phyloP scores from a whole-genome alignment of 176 grass and related monocot species.

The Oryza nivara region DNA sequence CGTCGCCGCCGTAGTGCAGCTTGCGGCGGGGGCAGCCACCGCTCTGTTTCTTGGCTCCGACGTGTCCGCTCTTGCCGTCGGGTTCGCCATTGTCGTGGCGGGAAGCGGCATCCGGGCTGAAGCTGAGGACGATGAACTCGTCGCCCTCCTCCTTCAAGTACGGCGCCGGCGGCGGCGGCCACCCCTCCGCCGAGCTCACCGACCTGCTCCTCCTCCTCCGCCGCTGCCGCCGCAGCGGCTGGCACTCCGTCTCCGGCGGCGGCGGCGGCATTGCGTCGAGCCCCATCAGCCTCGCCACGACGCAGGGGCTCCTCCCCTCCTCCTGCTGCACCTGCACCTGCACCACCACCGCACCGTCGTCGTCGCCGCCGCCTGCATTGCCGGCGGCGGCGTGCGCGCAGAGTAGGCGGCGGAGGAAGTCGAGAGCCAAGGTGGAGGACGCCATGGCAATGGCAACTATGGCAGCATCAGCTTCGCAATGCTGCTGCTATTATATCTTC shows the following conservation, averaged over 20 bases:
- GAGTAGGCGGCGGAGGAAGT: slow-evolving; percentile 64
- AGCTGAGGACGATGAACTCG: slow-evolving; percentile 87
- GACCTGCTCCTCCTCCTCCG: slow-evolving; percentile 46
- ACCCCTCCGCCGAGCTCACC: slow-evolving; percentile 51
- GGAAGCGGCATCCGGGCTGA: slow-evolving; percentile 53
- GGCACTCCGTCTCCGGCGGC: background rate
- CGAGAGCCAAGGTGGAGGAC: slow-evolving; percentile 44
- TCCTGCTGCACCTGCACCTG: background rate
- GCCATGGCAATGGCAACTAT: slow-evolving; percentile 39
- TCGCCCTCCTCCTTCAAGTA: slow-evolving; percentile 77
- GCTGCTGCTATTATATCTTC: background rate
- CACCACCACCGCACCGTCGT: background rate
- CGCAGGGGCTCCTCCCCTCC: slow-evolving; percentile 55
- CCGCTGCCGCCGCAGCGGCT: background rate
- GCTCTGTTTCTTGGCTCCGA: background rate
- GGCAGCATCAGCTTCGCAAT: background rate
- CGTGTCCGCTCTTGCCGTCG: background rate
- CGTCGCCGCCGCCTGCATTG: background rate
- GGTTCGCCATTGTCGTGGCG: background rate
- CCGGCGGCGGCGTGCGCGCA: slow-evolving; percentile 38
- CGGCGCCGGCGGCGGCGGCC: slow-evolving; percentile 39
- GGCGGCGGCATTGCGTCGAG: slow-evolving; percentile 68
- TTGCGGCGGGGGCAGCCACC: background rate
- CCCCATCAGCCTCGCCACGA: slow-evolving; percentile 96
- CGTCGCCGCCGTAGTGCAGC: slow-evolving; percentile 14